phyloP scores from a whole-genome alignment of 164 flowering plant species.

The Piper betle region DNA sequence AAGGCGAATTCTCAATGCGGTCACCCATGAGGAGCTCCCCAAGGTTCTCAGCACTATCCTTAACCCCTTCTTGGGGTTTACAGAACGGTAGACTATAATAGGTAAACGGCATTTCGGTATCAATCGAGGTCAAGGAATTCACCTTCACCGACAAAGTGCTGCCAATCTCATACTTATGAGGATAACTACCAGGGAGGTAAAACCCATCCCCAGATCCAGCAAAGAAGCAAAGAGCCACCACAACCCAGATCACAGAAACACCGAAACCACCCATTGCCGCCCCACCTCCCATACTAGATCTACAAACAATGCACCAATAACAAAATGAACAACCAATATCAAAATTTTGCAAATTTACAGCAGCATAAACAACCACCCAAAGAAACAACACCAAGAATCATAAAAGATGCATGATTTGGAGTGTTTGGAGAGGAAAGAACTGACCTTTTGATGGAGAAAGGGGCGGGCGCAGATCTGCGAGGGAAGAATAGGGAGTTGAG shows the following conservation, averaged over 20 bases:
- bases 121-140: conserved; percentile 70
- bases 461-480: too few species aligned
- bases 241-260: conserved; percentile 28
- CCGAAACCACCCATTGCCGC: conserved; percentile 24
- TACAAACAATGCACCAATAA: not conserved
- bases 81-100: conserved; percentile 75
- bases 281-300: conserved; percentile 1
- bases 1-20: conserved; percentile 78
- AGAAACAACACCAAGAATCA: not conserved
- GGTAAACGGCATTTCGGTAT: conserved; percentile 69
- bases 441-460: too few species aligned
- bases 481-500: too few species aligned
- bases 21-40: conserved; percentile 92
- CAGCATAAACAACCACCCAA: not conserved
- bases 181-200: conserved; percentile 89
- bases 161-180: conserved; percentile 48
- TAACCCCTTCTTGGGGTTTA: conserved; percentile 51
- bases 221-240: conserved; percentile 20
- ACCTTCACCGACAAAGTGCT: conserved; percentile 49
- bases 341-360: not conserved
- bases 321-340: not conserved
- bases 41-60: conserved; percentile 70
- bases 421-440: too few species aligned
- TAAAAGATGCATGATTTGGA: not conserved
- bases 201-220: conserved; percentile 38